phyloP scores from a whole-genome alignment of 345 rosid genomes.

The Heritiera fomes region DNA sequence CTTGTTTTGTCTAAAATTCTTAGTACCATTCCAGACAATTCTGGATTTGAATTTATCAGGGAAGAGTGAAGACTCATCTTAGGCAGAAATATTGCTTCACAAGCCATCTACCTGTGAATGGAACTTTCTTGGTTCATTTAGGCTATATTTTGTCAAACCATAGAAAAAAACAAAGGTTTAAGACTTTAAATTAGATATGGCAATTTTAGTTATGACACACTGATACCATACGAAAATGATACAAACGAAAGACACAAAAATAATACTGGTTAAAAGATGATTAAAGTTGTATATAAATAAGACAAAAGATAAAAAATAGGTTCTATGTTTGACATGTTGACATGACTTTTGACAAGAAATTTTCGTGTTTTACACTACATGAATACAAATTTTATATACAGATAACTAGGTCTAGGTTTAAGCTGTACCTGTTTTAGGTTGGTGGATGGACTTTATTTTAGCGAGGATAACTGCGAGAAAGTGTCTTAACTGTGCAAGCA shows the following conservation, averaged over 20 bases:
- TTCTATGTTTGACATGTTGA: too few species aligned
- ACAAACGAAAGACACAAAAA: too few species aligned
- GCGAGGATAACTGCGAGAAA: constrained; percentile 26
- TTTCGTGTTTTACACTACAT: too few species aligned
- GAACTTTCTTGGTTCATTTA: constrained; percentile 5
- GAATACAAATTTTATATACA: too few species aligned
- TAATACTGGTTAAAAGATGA: too few species aligned
- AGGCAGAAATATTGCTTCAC: neutral
- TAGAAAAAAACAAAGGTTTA: neutral
- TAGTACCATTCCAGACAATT: neutral
- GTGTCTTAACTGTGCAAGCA: constrained; percentile 30
- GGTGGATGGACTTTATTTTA: neutral
- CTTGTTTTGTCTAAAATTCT: neutral
- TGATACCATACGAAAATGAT: too few species aligned
- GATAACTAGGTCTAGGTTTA: neutral
- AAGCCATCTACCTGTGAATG: neutral
- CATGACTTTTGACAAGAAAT: too few species aligned
- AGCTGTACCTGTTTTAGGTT: neutral
- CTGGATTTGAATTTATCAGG: neutral
- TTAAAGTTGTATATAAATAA: too few species aligned
- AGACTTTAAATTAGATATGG: too few species aligned
- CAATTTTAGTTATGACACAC: too few species aligned
- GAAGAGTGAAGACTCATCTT: neutral
- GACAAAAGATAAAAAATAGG: too few species aligned
- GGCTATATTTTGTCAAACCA: neutral